These are phyloP conservation scores for Epichloe sibirici DNA, from an alignment of 2,329 filamentous ascomycete genomes.

Conservation along the genomic window DNA sequence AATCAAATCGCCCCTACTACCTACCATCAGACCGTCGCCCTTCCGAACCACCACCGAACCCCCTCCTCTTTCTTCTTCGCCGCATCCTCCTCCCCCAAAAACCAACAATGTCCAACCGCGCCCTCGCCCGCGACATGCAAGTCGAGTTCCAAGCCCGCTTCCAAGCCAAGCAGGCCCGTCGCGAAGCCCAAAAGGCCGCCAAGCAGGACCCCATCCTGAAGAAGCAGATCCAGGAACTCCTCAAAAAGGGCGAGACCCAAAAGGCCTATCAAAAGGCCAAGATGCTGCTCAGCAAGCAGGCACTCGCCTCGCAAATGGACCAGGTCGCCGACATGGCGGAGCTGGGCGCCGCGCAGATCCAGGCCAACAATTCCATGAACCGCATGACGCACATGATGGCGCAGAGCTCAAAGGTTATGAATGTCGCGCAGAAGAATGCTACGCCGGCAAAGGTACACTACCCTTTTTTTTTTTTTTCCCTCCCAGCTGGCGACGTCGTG, in stretches of 20 bases:
- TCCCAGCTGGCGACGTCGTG: too few species aligned
- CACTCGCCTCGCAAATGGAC: conserved; percentile 50
- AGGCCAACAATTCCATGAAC: conserved; percentile 54
- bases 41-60: too few species aligned
- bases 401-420: conserved; percentile 46
- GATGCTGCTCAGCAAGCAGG: conserved; percentile 49
- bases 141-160: conserved; percentile 52
- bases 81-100: neutral
- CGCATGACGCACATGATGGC: conserved; percentile 54
- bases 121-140: conserved; percentile 48
- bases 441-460: conserved; percentile 42
- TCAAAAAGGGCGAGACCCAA: conserved; percentile 52
- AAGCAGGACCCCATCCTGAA: conserved; percentile 49
- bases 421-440: conserved; percentile 42
- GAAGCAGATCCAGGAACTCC: conserved; percentile 51
- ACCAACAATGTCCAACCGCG: conserved; percentile 46
- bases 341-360: conserved; percentile 46
- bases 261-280: conserved; percentile 53
- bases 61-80: too few species aligned
- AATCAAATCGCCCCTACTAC: too few species aligned
- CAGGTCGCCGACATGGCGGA: conserved; percentile 54
- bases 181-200: conserved; percentile 46
- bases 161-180: conserved; percentile 49
- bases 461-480: neutral
- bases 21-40: too few species aligned